Evolutionary conservation across 441 rosid species (phyloP), one percentile per base, ranked within the genome.

Genomic region (Eugenia klotzschiana): DNA sequence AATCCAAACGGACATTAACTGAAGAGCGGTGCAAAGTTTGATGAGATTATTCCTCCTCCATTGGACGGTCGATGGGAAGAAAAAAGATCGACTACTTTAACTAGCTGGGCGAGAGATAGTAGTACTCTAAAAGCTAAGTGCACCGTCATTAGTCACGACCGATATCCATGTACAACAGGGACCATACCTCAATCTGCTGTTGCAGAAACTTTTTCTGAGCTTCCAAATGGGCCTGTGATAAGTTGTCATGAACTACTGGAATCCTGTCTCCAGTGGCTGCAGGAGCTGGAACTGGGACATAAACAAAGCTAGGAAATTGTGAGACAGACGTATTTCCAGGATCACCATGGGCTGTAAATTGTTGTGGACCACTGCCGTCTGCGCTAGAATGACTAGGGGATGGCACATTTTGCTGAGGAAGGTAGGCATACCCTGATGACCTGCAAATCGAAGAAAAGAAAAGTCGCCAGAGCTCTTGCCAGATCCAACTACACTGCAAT

Each of bases 121-220:
- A 50, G 58, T 79, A 54, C 54, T 22, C 58, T 81, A 12, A 29
- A 46, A 27, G 81, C 56, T 49, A 79, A 46, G 56, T 60, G 73
- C 73, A 60, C 73, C 6, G 8, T 69, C 77, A 37, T 69, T 37
- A 10, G 56, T 77, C 33, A 73, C 79, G 46, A 41, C 51, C 50
- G 77, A 23, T 14, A 51, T 18, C 79, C 13, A 40, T 20, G 56
- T 40, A 69, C 53, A 50, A 16, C 5, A 46, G 72, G 3, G 74
- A 72, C 82, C n/a, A 27, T 83, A 95, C 99, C 98, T 94, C 93
- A 80, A 94, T 90, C 81, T 91, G 94, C 83, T 85, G 85, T 85
- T 91, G 89, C 3, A 93, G 89, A 81, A 89, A 60, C 86, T 85
- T 94, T 73, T 79, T 90, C 87, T 91, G 94, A 51, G 91, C 91